phyloP scores from a whole-genome alignment of 305 asterid genomes.

The Salvia sclarea region DNA sequence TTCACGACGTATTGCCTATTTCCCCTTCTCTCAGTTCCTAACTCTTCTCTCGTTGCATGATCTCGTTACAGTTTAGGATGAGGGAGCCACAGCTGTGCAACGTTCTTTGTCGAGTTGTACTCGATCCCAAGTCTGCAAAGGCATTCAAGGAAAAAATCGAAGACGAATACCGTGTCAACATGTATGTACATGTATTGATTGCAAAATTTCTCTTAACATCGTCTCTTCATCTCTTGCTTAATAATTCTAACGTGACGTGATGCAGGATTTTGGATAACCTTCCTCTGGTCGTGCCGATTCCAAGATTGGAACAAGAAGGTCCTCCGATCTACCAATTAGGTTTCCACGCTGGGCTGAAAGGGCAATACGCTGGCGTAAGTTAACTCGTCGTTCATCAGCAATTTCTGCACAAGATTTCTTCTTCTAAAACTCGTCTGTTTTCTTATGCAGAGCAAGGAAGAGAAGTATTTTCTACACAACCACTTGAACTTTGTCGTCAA shows the following conservation, averaged over 20 bases:
- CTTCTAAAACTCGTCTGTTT: slow-evolving; percentile 13
- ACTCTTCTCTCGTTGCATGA: slow-evolving; percentile 25
- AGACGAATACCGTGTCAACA: slow-evolving; percentile 72
- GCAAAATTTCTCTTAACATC: slow-evolving; percentile 6
- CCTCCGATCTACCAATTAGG: slow-evolving; percentile 70
- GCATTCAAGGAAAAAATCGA: slow-evolving; percentile 63
- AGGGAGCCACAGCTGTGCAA: slow-evolving; percentile 73
- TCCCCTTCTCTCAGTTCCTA: not conserved
- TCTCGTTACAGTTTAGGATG: slow-evolving; percentile 61
- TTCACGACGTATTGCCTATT: not conserved
- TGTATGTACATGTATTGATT: slow-evolving; percentile 42
- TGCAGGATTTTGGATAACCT: slow-evolving; percentile 75
- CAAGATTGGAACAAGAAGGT: slow-evolving; percentile 54
- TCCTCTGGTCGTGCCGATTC: slow-evolving; percentile 68
- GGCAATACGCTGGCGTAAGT: slow-evolving; percentile 66
- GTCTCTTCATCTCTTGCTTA: not conserved
- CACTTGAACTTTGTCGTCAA: slow-evolving; percentile 60
- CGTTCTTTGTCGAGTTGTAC: slow-evolving; percentile 49
- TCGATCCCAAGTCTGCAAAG: slow-evolving; percentile 54
- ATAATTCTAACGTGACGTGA: slow-evolving; percentile 7
- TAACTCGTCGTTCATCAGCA: not conserved
- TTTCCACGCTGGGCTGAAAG: slow-evolving; percentile 57
- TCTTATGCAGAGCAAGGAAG: slow-evolving; percentile 46
- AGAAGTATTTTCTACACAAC: slow-evolving; percentile 58
- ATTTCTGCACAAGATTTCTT: slow-evolving; percentile 17